Evolutionary conservation across 345 rosid species (phyloP).

Genomic region (Melaleuca quinquenervia): DNA sequence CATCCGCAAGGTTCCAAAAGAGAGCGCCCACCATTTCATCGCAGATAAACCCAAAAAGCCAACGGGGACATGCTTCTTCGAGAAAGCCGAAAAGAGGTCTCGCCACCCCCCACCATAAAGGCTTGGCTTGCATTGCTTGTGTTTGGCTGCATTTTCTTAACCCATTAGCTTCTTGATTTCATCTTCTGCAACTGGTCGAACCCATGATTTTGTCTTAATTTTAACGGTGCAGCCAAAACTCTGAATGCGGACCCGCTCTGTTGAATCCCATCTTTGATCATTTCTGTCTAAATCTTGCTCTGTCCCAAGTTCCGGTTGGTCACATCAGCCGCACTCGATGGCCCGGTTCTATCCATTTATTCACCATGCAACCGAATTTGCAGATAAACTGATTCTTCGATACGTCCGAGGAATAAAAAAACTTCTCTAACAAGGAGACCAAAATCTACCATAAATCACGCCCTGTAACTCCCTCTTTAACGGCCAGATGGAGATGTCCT

Average conservation of each 20-base stretch:
- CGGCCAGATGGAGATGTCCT: neutral
- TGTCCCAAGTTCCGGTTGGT: neutral
- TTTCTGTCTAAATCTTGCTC: neutral
- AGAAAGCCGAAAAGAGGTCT: neutral
- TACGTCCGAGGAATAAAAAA: neutral
- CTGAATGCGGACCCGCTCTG: neutral
- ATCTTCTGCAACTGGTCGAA: neutral
- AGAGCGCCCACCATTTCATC: neutral
- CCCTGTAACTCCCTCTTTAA: neutral
- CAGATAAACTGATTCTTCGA: neutral
- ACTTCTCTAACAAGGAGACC: neutral
- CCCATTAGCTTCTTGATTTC: neutral
- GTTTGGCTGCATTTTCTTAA: neutral
- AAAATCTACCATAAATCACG: neutral
- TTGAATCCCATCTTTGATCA: neutral
- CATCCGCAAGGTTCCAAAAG: neutral
- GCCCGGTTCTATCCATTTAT: neutral
- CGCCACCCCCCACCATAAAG: neutral
- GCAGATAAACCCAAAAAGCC: neutral
- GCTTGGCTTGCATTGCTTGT: neutral
- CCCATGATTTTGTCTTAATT: neutral
- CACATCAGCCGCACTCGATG: neutral
- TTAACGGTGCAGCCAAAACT: neutral
- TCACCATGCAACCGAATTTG: neutral
- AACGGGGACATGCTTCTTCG: neutral